Conservation (phyloP, 2,329 filamentous ascomycete species). For the Claviceps capensis region DNA sequence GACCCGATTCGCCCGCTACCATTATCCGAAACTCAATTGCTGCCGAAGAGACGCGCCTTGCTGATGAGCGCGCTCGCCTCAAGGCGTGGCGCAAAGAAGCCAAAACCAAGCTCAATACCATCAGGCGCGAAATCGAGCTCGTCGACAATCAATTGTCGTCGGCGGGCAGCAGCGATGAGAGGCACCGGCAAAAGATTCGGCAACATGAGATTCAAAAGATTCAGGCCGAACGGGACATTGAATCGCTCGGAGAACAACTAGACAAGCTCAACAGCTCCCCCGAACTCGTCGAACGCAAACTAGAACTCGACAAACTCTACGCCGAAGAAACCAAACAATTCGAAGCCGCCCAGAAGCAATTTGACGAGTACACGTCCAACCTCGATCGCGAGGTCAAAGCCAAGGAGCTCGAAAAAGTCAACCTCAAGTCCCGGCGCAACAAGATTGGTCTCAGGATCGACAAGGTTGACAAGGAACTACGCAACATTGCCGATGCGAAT, state of each 20-base stretch:
- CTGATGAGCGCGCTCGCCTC: constrained; percentile 54
- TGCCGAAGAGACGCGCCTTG: constrained; percentile 54
- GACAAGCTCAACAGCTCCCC: constrained; percentile 51
- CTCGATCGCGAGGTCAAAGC: constrained; percentile 49
- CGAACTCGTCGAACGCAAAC: constrained; percentile 45
- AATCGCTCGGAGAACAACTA: constrained; percentile 41
- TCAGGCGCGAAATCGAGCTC: constrained; percentile 62
- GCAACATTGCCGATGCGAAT: constrained; percentile 57
- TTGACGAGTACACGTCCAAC: constrained; percentile 44
- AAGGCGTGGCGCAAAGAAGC: constrained; percentile 64
- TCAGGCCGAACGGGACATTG: constrained; percentile 44
- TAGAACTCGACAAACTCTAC: constrained; percentile 37
- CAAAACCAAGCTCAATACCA: constrained; percentile 50
- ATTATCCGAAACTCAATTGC: constrained; percentile 66
- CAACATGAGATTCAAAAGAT: constrained; percentile 64
- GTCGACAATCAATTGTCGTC: constrained; percentile 53
- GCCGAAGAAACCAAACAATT: constrained; percentile 44
- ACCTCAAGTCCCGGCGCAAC: constrained; percentile 54
- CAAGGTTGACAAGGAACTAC: constrained; percentile 60
- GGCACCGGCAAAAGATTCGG: constrained; percentile 58
- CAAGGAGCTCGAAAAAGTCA: constrained; percentile 49
- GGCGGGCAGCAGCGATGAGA: constrained; percentile 61
- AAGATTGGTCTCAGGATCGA: constrained; percentile 57
- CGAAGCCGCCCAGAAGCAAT: constrained; percentile 40
- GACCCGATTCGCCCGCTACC: constrained; percentile 63